These are phyloP conservation scores for Hondaea fermentalgiana DNA, from an alignment of 108 stramenopile genomes.

Conservation along the genomic window DNA sequence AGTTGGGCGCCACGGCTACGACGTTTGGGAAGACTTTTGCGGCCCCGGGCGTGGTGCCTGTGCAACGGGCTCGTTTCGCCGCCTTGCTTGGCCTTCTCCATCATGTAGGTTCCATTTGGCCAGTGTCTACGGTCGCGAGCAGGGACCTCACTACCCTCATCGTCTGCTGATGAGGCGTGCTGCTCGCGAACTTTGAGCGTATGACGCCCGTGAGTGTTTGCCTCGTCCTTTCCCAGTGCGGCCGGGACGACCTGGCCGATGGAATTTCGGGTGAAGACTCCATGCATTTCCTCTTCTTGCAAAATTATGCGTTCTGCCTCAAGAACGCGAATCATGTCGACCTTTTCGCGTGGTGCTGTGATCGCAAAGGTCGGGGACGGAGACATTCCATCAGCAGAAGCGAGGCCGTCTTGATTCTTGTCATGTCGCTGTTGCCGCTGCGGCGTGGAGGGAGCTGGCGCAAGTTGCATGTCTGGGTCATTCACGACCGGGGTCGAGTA, in stretches of 20 bases:
- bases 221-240: background rate
- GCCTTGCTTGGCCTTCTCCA: conserved; percentile 9
- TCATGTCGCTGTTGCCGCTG: background rate
- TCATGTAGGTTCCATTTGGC: background rate
- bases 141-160: no score
- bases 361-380: background rate
- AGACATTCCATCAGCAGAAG: no score
- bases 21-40: background rate
- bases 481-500: background rate
- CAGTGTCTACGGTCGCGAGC: background rate
- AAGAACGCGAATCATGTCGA: background rate
- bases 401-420: no score
- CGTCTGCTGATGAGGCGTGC: no score
- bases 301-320: background rate
- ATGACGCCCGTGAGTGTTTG: background rate
- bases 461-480: background rate
- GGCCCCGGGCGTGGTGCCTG: background rate
- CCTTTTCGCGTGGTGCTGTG: background rate
- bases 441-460: background rate
- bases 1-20: background rate
- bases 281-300: background rate
- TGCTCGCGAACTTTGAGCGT: background rate
- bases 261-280: background rate
- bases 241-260: background rate
- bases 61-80: background rate